A percentile compares a stretch with the other conserved stretches of the same genome.
Conservation (phyloP, 495 filamentous ascomycete genomes). For the Podospora bellae-mahoneyi region DNA sequence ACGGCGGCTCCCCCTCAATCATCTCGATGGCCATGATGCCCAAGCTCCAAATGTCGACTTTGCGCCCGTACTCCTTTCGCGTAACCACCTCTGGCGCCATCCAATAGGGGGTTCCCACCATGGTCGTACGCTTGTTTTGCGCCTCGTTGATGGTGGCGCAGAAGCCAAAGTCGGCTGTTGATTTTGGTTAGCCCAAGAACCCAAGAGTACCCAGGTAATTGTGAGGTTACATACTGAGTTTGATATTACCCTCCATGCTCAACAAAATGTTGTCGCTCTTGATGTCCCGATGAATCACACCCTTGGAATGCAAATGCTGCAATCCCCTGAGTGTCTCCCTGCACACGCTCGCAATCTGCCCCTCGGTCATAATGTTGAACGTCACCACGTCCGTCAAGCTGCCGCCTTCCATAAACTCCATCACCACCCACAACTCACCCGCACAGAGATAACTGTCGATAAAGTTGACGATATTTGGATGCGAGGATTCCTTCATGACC, state of each 20-base stretch:
- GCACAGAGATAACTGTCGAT: constrained; percentile 89
- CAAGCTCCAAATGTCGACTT: constrained; percentile 97
- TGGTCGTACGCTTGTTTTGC: constrained; percentile 95
- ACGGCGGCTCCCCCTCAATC: constrained; percentile 98
- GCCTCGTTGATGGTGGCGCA: constrained; percentile 98
- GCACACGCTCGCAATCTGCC: constrained; percentile 93
- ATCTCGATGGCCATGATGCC: constrained; percentile 99
- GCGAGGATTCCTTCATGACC: constrained; percentile 98
- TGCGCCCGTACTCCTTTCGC: constrained; percentile 94
- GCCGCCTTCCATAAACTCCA: constrained; percentile 99
- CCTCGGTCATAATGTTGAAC: constrained; percentile 97
- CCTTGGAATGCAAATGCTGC: constrained; percentile 94
- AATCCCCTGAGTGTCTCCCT: constrained; percentile 88
- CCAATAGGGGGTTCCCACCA: constrained; percentile 99
- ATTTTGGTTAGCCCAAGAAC: constrained; percentile 7
- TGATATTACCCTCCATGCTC: constrained; percentile 94
- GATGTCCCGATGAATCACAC: constrained; percentile 97
- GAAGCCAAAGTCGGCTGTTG: constrained; percentile 92
- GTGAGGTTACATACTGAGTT: constrained; percentile 70
- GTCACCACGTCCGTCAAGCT: constrained; percentile 97
- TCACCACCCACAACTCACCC: constrained; percentile 95
- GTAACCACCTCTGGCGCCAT: constrained; percentile 99
- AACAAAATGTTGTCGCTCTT: constrained; percentile 98
- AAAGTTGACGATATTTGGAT: constrained; percentile 98
- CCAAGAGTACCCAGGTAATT: not conserved